Base-by-base conservation (phyloP, 345 rosid species). In the Populus tremula region DNA sequence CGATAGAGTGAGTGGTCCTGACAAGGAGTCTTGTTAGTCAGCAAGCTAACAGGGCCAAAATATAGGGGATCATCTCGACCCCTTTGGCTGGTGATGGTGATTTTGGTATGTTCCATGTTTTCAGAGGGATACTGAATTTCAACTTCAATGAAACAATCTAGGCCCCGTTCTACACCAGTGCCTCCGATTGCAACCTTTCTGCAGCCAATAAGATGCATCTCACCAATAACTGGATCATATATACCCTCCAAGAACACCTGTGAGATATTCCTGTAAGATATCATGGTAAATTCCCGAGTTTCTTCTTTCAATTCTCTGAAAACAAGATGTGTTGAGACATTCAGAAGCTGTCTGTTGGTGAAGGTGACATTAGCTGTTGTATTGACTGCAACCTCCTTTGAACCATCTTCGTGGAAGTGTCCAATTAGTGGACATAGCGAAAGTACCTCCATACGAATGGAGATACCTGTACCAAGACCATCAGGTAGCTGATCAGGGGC, bases 171-270 rank as follows among this genome's bases (percentile, higher is more conserved):
- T 16, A 41, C 13, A 14, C 18, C 36, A 27, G 69, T 56, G 35
- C 18, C 23, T 3, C 31, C 16, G 2, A 25, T 3, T 14, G 0
- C 18, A 65, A 75, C 65, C 35, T 75, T 39, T 65, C 79, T 65
- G 81, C 83, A 79, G 23, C 80, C 82, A 3, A 79, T 29, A 29
- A 76, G 67, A 66, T 67, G 39, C 85, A 76, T 83, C 39, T 83
- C 66, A 0, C 85, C 83, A 0, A 4, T 38, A 27, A 10, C 8
- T 20, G 70, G 50, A 13, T 79, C 76, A 8, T 83, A 83, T 10
- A 83, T 18, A 35, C 83, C 85, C 73, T 79, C 83, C 6, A 76
- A 63, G 78, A 21, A 72, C 45, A 72, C 23, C 49, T 69, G 50
- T 1, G 54, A 69, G 2, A 69, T 69, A n/a, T 69, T 69, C 43